Conservation (phyloP, 164 flowering plant species). For the Annona cherimola region DNA sequence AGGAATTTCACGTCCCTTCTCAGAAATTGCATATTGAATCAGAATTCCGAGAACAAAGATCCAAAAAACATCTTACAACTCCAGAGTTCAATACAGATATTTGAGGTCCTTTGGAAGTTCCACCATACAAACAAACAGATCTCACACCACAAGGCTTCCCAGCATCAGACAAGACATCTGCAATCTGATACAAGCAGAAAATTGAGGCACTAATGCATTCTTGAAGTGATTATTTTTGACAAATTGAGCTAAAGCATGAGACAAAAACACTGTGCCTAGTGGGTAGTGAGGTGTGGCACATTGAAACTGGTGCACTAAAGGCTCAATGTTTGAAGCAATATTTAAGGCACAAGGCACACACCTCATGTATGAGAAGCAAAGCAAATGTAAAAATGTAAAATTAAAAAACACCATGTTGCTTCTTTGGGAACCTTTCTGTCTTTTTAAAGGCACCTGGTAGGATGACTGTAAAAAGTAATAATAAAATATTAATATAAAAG, state of each 20-base stretch:
- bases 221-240: not conserved
- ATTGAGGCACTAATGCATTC: not conserved
- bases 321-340: too few relatives aligned
- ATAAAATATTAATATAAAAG: too few relatives aligned
- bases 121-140: conserved; percentile 84
- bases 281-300: not conserved
- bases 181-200: conserved; percentile 48
- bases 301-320: not conserved
- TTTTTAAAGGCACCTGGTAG: too few relatives aligned
- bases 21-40: not conserved
- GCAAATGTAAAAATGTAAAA: too few relatives aligned
- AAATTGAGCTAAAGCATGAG: not conserved
- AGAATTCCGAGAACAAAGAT: not conserved
- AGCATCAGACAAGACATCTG: conserved; percentile 72
- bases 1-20: not conserved
- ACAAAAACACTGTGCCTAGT: conserved; percentile 1
- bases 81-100: conserved; percentile 74
- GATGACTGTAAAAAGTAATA: too few relatives aligned
- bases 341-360: too few relatives aligned
- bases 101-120: conserved; percentile 90
- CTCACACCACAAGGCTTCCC: conserved; percentile 71
- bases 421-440: too few relatives aligned
- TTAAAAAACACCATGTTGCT: too few relatives aligned
- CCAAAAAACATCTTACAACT: conserved; percentile 48
- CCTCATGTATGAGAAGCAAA: too few relatives aligned